Evolutionary conservation across 2,329 filamentous ascomycete genomes (phyloP).

Genomic region (Cladobotryum mycophilum): DNA sequence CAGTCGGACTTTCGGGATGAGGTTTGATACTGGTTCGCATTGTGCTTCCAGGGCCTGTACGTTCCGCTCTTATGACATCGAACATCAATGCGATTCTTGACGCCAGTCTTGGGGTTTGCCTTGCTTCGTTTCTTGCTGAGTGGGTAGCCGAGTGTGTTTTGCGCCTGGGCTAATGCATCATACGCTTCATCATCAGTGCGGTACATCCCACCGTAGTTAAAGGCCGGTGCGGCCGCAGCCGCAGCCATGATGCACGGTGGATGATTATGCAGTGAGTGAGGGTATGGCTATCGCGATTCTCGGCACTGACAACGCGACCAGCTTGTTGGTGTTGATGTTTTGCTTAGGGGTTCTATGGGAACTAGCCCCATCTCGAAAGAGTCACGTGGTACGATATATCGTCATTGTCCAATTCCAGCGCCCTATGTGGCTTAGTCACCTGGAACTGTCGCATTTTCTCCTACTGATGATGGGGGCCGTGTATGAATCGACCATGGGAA

Average conservation of each 20-base stretch:
- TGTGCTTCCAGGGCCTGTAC: conserved; percentile 1
- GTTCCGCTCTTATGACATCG: conserved; percentile 1
- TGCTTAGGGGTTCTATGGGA: neutral
- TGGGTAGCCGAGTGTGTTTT: neutral
- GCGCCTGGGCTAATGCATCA: neutral
- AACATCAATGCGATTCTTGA: conserved; percentile 1
- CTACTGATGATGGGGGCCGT: neutral
- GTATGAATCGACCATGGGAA: neutral
- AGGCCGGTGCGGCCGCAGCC: neutral
- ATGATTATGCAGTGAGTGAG: neutral
- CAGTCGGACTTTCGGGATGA: neutral
- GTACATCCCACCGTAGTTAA: neutral
- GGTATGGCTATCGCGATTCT: neutral
- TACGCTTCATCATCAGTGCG: conserved; percentile 1
- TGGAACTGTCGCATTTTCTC: neutral
- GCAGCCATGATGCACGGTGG: neutral
- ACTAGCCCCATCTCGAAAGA: no score
- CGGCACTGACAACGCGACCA: neutral
- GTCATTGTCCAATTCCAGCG: no score
- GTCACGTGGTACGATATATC: no score
- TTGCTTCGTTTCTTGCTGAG: conserved; percentile 1
- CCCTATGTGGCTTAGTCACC: no score
- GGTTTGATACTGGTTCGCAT: neutral
- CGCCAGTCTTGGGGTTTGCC: neutral
- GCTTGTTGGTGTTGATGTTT: conserved; percentile 2